Conservation (phyloP, 257 asterid genomes). For the Forsythia suspensa region DNA sequence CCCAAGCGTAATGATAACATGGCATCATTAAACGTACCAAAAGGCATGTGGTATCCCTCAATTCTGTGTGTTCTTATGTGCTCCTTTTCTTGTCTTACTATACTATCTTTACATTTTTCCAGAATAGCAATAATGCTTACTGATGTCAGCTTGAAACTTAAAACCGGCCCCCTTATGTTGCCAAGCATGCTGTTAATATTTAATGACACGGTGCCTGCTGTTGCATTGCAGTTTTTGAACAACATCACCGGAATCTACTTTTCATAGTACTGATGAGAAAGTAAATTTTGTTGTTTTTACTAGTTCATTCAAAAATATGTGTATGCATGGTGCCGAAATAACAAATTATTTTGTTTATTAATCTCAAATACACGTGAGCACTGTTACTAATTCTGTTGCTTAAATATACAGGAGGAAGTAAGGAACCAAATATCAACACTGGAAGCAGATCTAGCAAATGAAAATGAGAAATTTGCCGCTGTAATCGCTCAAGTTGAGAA, state of each 20-base stretch:
- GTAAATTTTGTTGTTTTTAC: background rate
- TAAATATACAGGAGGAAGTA: slow-evolving; percentile 64
- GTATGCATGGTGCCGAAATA: background rate
- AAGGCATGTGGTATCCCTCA: background rate
- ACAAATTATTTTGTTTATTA: background rate
- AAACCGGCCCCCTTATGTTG: background rate
- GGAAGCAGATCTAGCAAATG: slow-evolving; percentile 54
- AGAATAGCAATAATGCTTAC: background rate
- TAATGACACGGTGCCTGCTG: background rate
- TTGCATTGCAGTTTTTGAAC: background rate
- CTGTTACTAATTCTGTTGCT: slow-evolving; percentile 12
- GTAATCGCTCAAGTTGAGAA: slow-evolving; percentile 42
- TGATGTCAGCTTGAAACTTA: background rate
- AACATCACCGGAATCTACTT: background rate
- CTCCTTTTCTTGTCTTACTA: background rate
- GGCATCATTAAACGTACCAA: background rate
- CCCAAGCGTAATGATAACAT: slow-evolving; percentile 8
- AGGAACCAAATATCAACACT: slow-evolving; percentile 63
- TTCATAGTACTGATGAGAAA: background rate
- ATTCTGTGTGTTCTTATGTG: slow-evolving; percentile 1
- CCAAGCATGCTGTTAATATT: slow-evolving; percentile 10
- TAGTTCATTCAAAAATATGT: background rate
- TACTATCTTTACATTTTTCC: background rate
- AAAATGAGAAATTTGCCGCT: slow-evolving; percentile 51
- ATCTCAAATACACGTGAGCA: background rate